Percentiles rank a stretch among this genome's conserved stretches.
phyloP scores from a whole-genome alignment of 208 protist species.

The Wallacemonas sp. region DNA sequence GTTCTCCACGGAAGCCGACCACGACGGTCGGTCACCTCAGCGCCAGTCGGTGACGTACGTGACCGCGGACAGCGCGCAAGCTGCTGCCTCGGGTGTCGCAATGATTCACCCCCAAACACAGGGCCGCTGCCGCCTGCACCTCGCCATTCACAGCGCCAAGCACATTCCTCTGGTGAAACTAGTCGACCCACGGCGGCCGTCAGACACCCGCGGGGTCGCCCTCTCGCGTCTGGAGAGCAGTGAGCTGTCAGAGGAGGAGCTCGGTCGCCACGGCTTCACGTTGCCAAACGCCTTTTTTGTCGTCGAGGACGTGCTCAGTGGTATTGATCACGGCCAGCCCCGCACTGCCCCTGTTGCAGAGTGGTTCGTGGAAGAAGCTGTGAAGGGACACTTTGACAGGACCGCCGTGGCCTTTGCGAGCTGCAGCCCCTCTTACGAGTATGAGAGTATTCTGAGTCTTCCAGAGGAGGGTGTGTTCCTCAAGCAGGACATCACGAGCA shows the following conservation, averaged over 20 bases:
- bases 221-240: conserved; percentile 3
- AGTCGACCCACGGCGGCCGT: conserved; percentile 3
- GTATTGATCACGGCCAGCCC: conserved; percentile 18
- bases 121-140: conserved; percentile 41
- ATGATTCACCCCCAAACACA: not conserved
- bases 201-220: not conserved
- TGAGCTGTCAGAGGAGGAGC: conserved; percentile 25
- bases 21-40: too few relatives aligned
- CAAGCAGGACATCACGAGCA: not conserved
- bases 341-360: conserved; percentile 36
- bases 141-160: conserved; percentile 52
- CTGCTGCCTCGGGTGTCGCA: not conserved
- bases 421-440: conserved; percentile 67
- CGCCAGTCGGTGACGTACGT: conserved; percentile 7
- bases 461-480: conserved; percentile 31
- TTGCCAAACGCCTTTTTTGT: conserved; percentile 71
- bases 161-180: conserved; percentile 61
- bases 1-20: too few relatives aligned
- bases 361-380: conserved; percentile 67
- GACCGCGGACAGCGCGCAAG: not conserved
- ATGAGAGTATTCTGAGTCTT: conserved; percentile 68
- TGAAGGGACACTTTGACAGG: conserved; percentile 69
- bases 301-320: conserved; percentile 74
- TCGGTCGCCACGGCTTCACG: conserved; percentile 29
- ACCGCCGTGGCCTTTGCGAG: conserved; percentile 43